Evolutionary conservation across 345 rosid genomes (phyloP), one percentile per base, ranked within the genome.

Genomic region (Odontarrhena argentea): DNA sequence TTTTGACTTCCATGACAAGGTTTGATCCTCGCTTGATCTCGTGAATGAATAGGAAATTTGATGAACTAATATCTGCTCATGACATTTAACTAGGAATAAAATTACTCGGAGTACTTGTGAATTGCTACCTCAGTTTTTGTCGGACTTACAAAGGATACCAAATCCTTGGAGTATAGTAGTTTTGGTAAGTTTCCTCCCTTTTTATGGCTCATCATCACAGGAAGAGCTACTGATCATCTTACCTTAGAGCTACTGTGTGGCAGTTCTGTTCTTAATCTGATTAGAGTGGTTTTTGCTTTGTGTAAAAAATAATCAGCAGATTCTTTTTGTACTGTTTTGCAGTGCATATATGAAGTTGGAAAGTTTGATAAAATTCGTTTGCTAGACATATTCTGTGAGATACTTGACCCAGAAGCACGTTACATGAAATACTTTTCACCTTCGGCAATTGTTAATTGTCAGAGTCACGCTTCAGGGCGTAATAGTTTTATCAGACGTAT

Each of bases 311-410:
- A 35, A 46, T 70, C 30, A 42, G 48, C 50, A 58, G 44, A 50
- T 60, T 73, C 12, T 73, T 46, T 55, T 34, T 40, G 10, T 32
- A 46, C 47, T 61, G 13, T 42, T 40, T 63, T 77, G 77, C 82
- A 94, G 99, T 88, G 96, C 77, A 76, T 91, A 9, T 74, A 76
- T 75, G 97, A 83, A 83, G 86, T 78, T 60, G 96, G 80, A 45
- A 90, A 88, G 76, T 70, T 60, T 55, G 79, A 78, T 65, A 79
- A 81, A 59, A 66, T 90, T 68, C 79, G 71, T 65, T 73, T 94
- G 59, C 81, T 94, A 12, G 99, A 91, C 87, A 69, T 91, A 41
- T 76, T 86, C 42, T 88, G 94, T 38, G 99, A 94, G 77, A 87
- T 85, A 64, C 89, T 88, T 76, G 87, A 91, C 80, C 96, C 92